Evolutionary conservation across 169 alveolate species (phyloP).

Genomic region (Plasmodium blacklocki): DNA sequence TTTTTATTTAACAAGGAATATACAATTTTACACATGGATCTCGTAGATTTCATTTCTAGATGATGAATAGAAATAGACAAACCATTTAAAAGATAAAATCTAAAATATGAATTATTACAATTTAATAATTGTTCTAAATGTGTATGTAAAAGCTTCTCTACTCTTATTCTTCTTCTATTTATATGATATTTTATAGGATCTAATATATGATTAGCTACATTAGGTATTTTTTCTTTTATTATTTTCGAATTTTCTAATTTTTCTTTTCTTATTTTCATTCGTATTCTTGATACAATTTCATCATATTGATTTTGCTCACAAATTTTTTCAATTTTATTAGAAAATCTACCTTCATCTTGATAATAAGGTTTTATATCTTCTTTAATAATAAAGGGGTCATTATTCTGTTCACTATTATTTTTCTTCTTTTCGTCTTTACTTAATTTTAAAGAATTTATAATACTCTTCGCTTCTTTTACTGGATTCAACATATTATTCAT

Average conservation of each 20-base stretch:
- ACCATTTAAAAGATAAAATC: conserved; percentile 77
- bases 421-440: conserved; percentile 43
- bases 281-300: conserved; percentile 85
- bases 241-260: conserved; percentile 80
- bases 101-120: conserved; percentile 80
- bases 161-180: conserved; percentile 79
- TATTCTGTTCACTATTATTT: background rate
- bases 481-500: conserved; percentile 81
- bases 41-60: conserved; percentile 83
- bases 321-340: conserved; percentile 54
- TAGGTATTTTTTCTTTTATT: conserved; percentile 82
- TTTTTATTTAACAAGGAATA: conserved; percentile 79
- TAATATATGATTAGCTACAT: conserved; percentile 80
- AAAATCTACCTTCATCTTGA: conserved; percentile 47
- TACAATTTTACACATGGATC: conserved; percentile 79
- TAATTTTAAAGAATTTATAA: conserved; percentile 58
- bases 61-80: conserved; percentile 82
- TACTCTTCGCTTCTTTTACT: conserved; percentile 80
- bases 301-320: conserved; percentile 82
- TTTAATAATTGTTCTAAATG: conserved; percentile 84
- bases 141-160: conserved; percentile 80
- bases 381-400: conserved; percentile 16
- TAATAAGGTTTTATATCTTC: conserved; percentile 68
- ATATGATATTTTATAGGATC: conserved; percentile 86
- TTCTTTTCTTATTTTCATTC: conserved; percentile 82